These are phyloP conservation scores for Ogataea thermomethanolica DNA, from an alignment of 805 yeast species.

Conservation along the genomic window DNA sequence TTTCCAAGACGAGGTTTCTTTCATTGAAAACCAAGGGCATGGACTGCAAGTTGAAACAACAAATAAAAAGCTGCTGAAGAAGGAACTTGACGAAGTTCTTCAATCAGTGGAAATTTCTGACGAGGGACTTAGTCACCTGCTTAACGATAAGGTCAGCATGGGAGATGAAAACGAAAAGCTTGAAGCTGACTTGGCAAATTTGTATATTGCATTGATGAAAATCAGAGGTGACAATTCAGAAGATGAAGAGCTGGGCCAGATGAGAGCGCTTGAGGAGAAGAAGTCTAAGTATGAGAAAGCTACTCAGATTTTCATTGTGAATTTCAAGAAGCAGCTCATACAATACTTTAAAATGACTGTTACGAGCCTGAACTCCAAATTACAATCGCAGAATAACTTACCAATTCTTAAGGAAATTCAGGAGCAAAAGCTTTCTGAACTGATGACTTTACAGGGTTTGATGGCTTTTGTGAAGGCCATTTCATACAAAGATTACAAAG, in stretches of 20 bases:
- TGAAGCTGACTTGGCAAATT: slow-evolving; percentile 53
- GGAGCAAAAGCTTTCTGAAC: slow-evolving; percentile 33
- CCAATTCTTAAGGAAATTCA: slow-evolving; percentile 15
- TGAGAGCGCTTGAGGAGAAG: slow-evolving; percentile 72
- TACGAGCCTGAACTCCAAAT: slow-evolving; percentile 30
- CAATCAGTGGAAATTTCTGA: slow-evolving; percentile 67
- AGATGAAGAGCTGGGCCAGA: slow-evolving; percentile 48
- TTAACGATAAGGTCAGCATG: slow-evolving; percentile 46
- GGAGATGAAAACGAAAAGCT: slow-evolving; percentile 40
- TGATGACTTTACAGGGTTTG: slow-evolving; percentile 46
- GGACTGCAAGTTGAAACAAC: slow-evolving; percentile 82
- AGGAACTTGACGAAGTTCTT: slow-evolving; percentile 64
- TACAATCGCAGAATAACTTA: slow-evolving; percentile 15
- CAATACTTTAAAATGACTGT: slow-evolving; percentile 28
- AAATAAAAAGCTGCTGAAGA: slow-evolving; percentile 72
- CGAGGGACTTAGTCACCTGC: slow-evolving; percentile 45
- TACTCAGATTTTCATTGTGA: slow-evolving; percentile 45
- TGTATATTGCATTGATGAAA: slow-evolving; percentile 64
- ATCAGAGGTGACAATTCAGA: slow-evolving; percentile 48
- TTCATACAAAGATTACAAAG: slow-evolving; percentile 44
- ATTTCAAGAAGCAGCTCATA: slow-evolving; percentile 35
- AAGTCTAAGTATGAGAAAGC: slow-evolving; percentile 56
- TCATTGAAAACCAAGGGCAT: slow-evolving; percentile 69
- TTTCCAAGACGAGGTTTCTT: slow-evolving; percentile 63
- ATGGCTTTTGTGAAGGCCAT: slow-evolving; percentile 57